Base-by-base conservation (phyloP, 345 rosid genomes). In the Lepidium aucheri region DNA sequence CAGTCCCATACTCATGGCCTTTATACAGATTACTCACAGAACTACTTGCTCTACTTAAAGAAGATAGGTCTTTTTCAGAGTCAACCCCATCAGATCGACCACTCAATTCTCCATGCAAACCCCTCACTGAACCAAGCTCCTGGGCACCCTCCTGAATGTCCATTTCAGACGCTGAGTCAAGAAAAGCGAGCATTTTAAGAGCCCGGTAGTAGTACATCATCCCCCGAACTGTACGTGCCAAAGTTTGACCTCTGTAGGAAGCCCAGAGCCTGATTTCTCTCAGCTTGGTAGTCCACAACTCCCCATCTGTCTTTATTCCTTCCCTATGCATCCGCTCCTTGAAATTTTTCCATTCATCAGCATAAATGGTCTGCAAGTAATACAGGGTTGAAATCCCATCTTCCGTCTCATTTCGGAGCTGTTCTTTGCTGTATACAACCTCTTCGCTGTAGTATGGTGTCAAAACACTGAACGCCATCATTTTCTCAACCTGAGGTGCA, bases 181-280 rank as follows among this genome's bases (percentile, higher is more conserved):
- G 96, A 70, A 87, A 93, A 62, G 95, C 92, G 14, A 90, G 86
- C 97, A 88, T 84, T 79, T 81, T 93, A 10, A 93, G 96, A 65
- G 98, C 98, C 52, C 97, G 86, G 71, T 93, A 84, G 70, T 90
- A 90, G 63, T 93, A 93, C 97, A 93, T 93, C 98, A 93, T 93
- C 77, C 98, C 98, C 76, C 97, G 83, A 54, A 90, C 97, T 12
- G 98, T 93, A 47, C 97, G 96, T 50, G 87, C 77, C 72, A 93
- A 86, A 26, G 98, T 90, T 78, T 93, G 97, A 74, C 98, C 98
- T 80, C 98, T 84, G 83, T 86, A 90, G 43, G 98, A 93, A 49
- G 96, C 97, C 98, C 98, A 93, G 67, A 86, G 90, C 83, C 97
- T 82, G 74, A 90, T 84, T 55, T 93, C 98, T 73, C 85, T 90